Percentiles rank a stretch among this genome's conserved stretches.
These are phyloP conservation scores for Gelatoporia subvermispora DNA, from an alignment of 768 basidiomycete species.

Conservation along the genomic window DNA sequence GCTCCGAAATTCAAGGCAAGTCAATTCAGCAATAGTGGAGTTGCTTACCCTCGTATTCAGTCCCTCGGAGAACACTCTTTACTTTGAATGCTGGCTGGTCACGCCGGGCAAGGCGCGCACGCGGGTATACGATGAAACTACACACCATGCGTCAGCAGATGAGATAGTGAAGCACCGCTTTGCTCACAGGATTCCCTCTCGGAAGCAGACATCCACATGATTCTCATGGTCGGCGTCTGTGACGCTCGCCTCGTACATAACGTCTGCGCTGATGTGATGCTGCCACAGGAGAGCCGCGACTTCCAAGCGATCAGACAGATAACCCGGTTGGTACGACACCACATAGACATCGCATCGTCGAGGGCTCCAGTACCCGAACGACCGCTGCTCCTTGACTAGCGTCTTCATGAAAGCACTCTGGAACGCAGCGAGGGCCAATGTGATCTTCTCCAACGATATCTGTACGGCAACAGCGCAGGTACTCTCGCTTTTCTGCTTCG, in stretches of 20 bases:
- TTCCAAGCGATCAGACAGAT: conserved; percentile 73
- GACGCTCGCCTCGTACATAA: conserved; percentile 80
- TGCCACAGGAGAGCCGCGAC: conserved; percentile 75
- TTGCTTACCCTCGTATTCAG: conserved; percentile 64
- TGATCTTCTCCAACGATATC: conserved; percentile 76
- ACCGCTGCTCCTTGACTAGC: conserved; percentile 71
- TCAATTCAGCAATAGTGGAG: no score
- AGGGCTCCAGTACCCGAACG: conserved; percentile 89
- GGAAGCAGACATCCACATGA: conserved; percentile 59
- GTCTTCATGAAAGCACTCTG: conserved; percentile 63
- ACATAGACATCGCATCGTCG: conserved; percentile 84
- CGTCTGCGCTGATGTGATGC: conserved; percentile 77
- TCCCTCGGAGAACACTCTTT: conserved; percentile 76
- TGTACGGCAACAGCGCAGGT: conserved; percentile 71
- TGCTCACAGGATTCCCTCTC: conserved; percentile 80
- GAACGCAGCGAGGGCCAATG: conserved; percentile 59
- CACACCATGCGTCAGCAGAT: not conserved
- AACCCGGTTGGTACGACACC: conserved; percentile 71
- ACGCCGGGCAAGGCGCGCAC: conserved; percentile 49
- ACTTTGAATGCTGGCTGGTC: conserved; percentile 74
- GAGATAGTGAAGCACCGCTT: not conserved
- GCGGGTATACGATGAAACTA: conserved; percentile 49
- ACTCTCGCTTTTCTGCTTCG: conserved; percentile 47
- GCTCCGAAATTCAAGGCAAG: not conserved
- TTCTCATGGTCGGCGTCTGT: conserved; percentile 59